A percentile compares a stretch with the other conserved stretches of the same genome.
These are phyloP conservation scores for Cydonia oblonga DNA, from an alignment of 331 rosid genomes.

Conservation along the genomic window DNA sequence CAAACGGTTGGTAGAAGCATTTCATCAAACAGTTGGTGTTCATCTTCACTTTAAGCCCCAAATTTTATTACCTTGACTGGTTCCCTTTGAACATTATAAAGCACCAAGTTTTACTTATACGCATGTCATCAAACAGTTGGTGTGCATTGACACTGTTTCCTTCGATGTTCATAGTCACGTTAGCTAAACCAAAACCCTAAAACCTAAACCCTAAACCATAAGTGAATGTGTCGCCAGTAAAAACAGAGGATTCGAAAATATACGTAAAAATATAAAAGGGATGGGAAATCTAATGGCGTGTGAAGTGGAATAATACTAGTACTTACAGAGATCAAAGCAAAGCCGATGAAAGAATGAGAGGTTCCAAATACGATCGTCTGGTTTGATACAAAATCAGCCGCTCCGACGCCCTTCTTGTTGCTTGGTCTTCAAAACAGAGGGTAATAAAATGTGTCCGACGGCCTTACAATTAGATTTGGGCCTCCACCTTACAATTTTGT, in stretches of 20 bases:
- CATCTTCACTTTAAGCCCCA: no score
- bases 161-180: no score
- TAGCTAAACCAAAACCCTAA: no score
- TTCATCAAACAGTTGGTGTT: constrained; percentile 3
- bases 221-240: no score
- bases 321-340: background rate
- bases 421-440: background rate
- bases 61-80: no score
- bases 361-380: background rate
- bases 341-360: background rate
- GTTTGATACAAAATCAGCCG: background rate
- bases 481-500: background rate
- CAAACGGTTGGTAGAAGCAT: background rate
- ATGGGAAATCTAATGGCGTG: background rate
- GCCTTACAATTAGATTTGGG: background rate
- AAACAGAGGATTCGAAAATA: background rate
- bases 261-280: background rate
- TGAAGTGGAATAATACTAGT: background rate
- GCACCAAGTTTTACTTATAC: no score
- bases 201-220: no score
- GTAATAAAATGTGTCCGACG: background rate
- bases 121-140: constrained; percentile 3
- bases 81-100: background rate
- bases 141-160: background rate
- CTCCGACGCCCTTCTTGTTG: background rate